These are phyloP conservation scores for Calonectria montana DNA, from an alignment of 2,329 filamentous ascomycete species.

Conservation along the genomic window DNA sequence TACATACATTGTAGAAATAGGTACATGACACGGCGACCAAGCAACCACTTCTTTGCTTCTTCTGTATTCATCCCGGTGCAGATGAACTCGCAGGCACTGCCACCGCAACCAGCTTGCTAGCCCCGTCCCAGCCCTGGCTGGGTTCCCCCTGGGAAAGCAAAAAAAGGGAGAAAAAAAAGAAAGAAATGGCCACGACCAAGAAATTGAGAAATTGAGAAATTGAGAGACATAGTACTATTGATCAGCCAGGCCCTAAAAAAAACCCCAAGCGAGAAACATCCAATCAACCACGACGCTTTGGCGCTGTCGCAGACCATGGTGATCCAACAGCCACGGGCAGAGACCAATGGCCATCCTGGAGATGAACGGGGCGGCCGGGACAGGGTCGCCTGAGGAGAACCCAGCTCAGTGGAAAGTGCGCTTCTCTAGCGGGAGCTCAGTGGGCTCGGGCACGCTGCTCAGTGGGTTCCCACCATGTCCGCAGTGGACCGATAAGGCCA, in stretches of 20 bases:
- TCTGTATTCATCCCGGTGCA: neutral
- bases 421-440: constrained; percentile 1
- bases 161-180: neutral
- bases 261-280: constrained; percentile 17
- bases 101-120: neutral
- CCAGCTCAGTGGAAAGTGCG: constrained; percentile 12
- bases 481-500: neutral
- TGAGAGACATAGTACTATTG: neutral
- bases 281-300: constrained; percentile 19
- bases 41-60: neutral
- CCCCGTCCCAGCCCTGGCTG: neutral
- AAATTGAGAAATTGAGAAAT: neutral
- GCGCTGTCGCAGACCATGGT: constrained; percentile 12
- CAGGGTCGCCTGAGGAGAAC: constrained; percentile 26
- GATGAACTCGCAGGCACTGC: neutral
- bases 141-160: neutral
- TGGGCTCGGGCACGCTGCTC: neutral
- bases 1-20: no score
- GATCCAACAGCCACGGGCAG: constrained; percentile 11
- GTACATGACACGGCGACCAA: no score
- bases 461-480: neutral
- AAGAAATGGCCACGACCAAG: neutral
- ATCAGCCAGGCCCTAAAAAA: neutral
- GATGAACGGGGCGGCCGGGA: constrained; percentile 29
- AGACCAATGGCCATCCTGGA: constrained; percentile 20